phyloP scores from a whole-genome alignment of 192 early-diverging fungal genomes.

The Backusella tarrabulga region DNA sequence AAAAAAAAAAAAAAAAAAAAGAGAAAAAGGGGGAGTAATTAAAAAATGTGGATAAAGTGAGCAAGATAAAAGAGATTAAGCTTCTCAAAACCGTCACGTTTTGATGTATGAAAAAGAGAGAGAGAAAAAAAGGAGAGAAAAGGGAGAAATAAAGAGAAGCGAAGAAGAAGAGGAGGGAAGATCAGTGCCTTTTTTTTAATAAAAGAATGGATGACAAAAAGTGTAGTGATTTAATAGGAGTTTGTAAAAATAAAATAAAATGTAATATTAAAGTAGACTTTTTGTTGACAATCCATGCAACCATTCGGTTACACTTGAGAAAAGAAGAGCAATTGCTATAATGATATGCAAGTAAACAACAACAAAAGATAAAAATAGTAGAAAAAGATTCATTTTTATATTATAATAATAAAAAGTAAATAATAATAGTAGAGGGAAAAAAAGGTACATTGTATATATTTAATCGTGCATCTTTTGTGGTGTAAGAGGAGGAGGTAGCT shows the following conservation, averaged over 20 bases:
- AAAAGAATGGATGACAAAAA: not conserved
- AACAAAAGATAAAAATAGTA: conserved; percentile 9
- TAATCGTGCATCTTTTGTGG: conserved; percentile 21
- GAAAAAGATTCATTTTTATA: not conserved
- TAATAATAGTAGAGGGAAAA: not conserved
- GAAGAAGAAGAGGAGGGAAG: not conserved
- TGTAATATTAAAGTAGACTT: not conserved
- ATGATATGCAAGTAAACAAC: not conserved
- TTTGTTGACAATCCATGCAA: conserved; percentile 18
- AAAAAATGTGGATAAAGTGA: not conserved
- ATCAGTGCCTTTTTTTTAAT: not conserved
- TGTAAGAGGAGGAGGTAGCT: not conserved
- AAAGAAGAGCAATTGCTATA: not conserved
- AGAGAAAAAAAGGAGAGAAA: not conserved
- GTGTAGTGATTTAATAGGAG: not conserved
- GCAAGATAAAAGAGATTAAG: not conserved
- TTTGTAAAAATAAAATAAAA: conserved; percentile 1
- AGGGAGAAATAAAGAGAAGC: not conserved
- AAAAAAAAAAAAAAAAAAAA: not conserved
- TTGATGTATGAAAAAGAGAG: not conserved
- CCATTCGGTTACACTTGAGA: not conserved
- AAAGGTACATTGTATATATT: not conserved
- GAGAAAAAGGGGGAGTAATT: not conserved
- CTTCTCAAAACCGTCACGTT: not conserved
- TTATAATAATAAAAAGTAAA: not conserved